phyloP scores from a whole-genome alignment of 352 stramenopile species.

The Phytophthora agathidicida region DNA sequence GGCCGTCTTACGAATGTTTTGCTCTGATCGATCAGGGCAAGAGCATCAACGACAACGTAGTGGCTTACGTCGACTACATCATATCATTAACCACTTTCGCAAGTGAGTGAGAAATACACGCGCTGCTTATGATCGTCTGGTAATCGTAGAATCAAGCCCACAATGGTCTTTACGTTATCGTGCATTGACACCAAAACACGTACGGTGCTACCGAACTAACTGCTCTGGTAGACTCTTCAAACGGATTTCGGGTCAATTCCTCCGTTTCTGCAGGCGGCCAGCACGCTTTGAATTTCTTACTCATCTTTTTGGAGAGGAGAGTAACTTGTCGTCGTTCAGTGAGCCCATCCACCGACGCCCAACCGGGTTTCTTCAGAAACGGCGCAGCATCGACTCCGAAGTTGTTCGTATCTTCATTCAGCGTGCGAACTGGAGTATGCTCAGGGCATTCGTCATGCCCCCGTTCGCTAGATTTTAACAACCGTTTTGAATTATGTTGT shows the following conservation, averaged over 20 bases:
- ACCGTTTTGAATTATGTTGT: not conserved
- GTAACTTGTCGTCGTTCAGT: slow-evolving; percentile 27
- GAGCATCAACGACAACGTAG: slow-evolving; percentile 62
- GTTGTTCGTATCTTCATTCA: slow-evolving; percentile 14
- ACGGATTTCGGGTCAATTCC: slow-evolving; percentile 38
- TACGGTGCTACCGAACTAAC: slow-evolving; percentile 11
- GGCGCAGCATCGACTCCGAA: slow-evolving; percentile 24
- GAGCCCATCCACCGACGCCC: not conserved
- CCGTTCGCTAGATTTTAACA: slow-evolving; percentile 1
- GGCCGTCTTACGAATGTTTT: slow-evolving; percentile 1
- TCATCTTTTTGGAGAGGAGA: slow-evolving; percentile 55
- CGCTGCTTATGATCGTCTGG: too few species aligned
- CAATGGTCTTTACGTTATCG: slow-evolving; percentile 53
- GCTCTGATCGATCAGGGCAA: slow-evolving; percentile 36
- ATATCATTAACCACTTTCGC: slow-evolving; percentile 29
- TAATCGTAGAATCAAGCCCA: too few species aligned
- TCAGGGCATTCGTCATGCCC: slow-evolving; percentile 4
- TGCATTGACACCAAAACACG: slow-evolving; percentile 74
- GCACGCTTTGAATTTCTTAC: slow-evolving; percentile 54
- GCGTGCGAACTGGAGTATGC: not conserved
- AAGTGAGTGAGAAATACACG: slow-evolving; percentile 16
- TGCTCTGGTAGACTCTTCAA: slow-evolving; percentile 33
- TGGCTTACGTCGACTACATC: slow-evolving; percentile 60
- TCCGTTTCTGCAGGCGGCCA: slow-evolving; percentile 33
- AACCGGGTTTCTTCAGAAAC: slow-evolving; percentile 28